Conservation (phyloP, 352 stramenopile species). For the Thalassiosira gravida region DNA sequence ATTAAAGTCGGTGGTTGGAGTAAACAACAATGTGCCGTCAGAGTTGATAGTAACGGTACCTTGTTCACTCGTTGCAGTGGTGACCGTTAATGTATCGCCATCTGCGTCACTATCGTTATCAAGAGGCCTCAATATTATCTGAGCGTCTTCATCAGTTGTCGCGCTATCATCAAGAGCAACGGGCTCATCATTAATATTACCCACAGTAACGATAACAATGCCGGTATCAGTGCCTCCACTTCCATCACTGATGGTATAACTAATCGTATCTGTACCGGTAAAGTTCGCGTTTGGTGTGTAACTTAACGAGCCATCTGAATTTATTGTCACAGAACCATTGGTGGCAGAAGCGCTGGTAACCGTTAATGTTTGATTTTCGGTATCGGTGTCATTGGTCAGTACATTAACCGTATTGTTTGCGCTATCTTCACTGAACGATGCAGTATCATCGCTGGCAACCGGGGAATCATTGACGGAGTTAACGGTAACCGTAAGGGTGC, state of each 20-base stretch:
- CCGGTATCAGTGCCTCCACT: neutral
- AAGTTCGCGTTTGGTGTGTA: neutral
- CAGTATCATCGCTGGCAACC: neutral
- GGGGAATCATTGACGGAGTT: neutral
- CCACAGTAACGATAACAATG: neutral
- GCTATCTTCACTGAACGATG: neutral
- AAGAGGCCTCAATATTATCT: neutral
- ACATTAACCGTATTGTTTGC: neutral
- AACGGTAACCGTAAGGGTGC: neutral
- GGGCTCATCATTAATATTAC: too few relatives aligned
- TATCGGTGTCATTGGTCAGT: neutral
- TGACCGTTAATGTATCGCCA: neutral
- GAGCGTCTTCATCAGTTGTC: neutral
- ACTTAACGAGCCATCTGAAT: neutral
- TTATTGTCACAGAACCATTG: neutral
- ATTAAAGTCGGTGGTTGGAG: neutral
- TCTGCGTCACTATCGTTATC: neutral
- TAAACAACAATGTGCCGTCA: neutral
- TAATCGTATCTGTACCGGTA: neutral
- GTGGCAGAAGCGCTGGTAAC: neutral
- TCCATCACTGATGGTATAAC: neutral
- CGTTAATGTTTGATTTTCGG: neutral
- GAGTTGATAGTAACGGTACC: neutral
- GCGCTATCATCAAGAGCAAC: neutral
- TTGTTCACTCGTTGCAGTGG: neutral